Conservation (phyloP, 192 early-diverging fungal species). For the Entrophospora sp. region DNA sequence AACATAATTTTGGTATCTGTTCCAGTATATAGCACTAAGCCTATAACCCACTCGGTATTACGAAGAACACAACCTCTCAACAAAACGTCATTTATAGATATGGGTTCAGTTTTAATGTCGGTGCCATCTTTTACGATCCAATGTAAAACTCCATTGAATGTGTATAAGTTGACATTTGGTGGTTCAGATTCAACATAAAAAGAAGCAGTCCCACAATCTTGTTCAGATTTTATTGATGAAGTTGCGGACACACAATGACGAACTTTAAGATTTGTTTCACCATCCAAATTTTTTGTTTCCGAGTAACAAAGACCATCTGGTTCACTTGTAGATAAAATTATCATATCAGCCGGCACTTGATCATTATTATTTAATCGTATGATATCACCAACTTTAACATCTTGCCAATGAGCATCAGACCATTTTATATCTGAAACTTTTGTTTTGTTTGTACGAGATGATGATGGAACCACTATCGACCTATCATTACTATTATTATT, state of each 20-base stretch:
- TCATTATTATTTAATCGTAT: conserved; percentile 75
- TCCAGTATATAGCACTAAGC: conserved; percentile 51
- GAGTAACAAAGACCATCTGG: conserved; percentile 79
- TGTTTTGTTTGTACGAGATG: conserved; percentile 76
- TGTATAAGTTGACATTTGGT: conserved; percentile 77
- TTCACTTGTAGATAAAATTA: too few relatives aligned
- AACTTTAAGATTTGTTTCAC: conserved; percentile 95
- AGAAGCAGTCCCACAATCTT: conserved; percentile 47
- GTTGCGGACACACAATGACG: conserved; percentile 62
- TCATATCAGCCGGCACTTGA: conserved; percentile 82
- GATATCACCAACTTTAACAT: too few relatives aligned
- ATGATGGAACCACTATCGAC: conserved; percentile 68
- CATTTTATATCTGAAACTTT: conserved; percentile 73
- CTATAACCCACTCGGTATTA: conserved; percentile 88
- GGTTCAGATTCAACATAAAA: conserved; percentile 76
- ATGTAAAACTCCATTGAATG: conserved; percentile 70
- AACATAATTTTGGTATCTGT: too few relatives aligned
- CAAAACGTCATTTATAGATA: conserved; percentile 72
- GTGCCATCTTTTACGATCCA: conserved; percentile 23
- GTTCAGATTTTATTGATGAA: conserved; percentile 39
- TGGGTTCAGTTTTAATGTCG: conserved; percentile 39
- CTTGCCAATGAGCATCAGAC: conserved; percentile 65
- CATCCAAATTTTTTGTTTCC: conserved; percentile 96
- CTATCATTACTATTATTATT: conserved; percentile 17
- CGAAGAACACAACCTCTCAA: conserved; percentile 85